Percentiles rank a stretch among this genome's conserved stretches.
These are phyloP conservation scores for Thermothelomyces thermophilus DNA, from an alignment of 2,329 filamentous ascomycete genomes.

Conservation along the genomic window DNA sequence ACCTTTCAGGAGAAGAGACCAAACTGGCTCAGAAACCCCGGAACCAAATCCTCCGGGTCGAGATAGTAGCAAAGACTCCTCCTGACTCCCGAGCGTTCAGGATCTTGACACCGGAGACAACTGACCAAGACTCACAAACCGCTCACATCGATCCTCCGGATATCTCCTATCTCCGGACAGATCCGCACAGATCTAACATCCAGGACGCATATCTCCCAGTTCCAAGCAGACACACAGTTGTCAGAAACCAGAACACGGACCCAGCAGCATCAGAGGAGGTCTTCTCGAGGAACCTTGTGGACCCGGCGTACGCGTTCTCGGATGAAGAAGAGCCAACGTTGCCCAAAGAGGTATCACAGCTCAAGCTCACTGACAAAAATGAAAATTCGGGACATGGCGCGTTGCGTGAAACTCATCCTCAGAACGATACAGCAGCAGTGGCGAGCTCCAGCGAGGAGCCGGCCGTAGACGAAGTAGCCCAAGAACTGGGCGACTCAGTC, in stretches of 20 bases:
- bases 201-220: neutral
- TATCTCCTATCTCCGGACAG: neutral
- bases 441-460: neutral
- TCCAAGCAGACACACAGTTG: neutral
- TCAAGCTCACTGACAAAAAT: neutral
- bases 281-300: conserved; percentile 23
- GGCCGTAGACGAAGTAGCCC: neutral
- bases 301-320: conserved; percentile 30
- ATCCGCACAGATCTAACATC: neutral
- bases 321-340: conserved; percentile 31
- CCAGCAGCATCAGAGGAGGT: conserved; percentile 8
- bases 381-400: neutral
- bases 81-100: conserved; percentile 12
- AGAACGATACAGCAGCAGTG: neutral
- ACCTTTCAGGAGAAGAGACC: conserved; percentile 3
- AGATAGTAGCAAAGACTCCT: conserved; percentile 12
- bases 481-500: neutral
- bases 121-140: neutral
- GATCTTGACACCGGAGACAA: conserved; percentile 14
- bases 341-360: conserved; percentile 3
- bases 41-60: conserved; percentile 21
- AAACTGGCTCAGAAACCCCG: conserved; percentile 16
- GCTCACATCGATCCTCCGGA: neutral
- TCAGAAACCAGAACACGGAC: neutral
- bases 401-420: neutral